Evolutionary conservation across 2,329 filamentous ascomycete species (phyloP).

Genomic region (Pseudogymnoascus sp.): DNA sequence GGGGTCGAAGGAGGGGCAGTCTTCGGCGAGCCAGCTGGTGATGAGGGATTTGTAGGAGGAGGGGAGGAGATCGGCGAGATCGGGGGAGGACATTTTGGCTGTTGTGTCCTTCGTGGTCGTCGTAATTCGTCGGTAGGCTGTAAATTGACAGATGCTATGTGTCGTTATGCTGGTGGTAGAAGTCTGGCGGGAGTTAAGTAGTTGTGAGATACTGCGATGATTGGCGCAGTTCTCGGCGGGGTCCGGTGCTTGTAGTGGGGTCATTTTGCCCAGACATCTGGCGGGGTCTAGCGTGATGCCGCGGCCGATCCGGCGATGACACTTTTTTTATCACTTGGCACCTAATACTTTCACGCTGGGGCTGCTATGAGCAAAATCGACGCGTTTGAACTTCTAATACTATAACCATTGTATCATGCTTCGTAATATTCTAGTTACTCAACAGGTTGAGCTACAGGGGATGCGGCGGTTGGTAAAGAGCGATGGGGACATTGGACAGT

Average conservation of each 20-base stretch:
- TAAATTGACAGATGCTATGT: not conserved
- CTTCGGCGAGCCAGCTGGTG: slow-evolving; percentile 83
- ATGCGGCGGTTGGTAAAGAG: not conserved
- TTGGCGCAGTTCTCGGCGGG: not conserved
- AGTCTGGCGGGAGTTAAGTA: not conserved
- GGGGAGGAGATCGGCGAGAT: slow-evolving; percentile 68
- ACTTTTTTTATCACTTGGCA: no score
- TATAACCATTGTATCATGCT: not conserved
- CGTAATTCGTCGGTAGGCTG: not conserved
- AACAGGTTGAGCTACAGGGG: not conserved
- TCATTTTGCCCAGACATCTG: not conserved
- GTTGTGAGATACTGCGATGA: not conserved
- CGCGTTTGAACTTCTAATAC: not conserved
- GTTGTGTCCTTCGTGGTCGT: not conserved
- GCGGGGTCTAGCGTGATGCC: not conserved
- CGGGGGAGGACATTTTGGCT: slow-evolving; percentile 19
- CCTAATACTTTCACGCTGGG: no score
- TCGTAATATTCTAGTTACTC: not conserved
- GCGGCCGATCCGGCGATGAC: not conserved
- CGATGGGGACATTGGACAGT: not conserved
- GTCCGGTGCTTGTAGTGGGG: not conserved
- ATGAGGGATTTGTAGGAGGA: slow-evolving; percentile 76
- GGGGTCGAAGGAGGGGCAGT: slow-evolving; percentile 94
- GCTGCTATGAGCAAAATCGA: not conserved
- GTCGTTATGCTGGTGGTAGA: not conserved